Conservation (phyloP, 345 rosid genomes). For the Salix caprea region DNA sequence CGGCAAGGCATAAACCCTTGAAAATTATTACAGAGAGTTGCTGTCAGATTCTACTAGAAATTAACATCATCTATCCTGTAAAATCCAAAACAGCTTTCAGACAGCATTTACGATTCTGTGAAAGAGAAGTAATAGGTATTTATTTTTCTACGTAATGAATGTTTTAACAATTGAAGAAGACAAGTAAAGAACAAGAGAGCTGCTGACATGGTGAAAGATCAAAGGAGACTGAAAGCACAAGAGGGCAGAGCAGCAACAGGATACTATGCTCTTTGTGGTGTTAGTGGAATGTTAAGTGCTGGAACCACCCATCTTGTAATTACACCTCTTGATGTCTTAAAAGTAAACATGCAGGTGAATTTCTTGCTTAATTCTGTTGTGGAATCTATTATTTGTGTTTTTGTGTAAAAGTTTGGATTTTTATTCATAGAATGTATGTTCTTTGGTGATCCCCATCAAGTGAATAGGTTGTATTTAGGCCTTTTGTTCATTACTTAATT, state of each 20-base stretch:
- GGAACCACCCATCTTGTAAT: constrained; percentile 55
- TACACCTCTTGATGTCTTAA: constrained; percentile 67
- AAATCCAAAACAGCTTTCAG: no score
- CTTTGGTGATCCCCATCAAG: no score
- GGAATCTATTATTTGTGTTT: no score
- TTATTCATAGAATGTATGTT: not conserved
- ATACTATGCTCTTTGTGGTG: constrained; percentile 45
- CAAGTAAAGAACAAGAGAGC: not conserved
- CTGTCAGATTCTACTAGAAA: no score
- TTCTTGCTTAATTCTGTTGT: not conserved
- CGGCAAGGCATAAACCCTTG: no score
- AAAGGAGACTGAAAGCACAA: not conserved
- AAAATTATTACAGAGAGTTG: no score
- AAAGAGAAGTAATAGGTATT: no score
- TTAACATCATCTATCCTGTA: no score
- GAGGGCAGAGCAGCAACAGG: constrained; percentile 15
- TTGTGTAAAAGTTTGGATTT: not conserved
- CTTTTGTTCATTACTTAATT: no score
- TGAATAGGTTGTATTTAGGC: no score
- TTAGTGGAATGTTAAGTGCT: constrained; percentile 65
- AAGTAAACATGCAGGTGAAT: constrained; percentile 67
- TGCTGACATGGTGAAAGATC: not conserved
- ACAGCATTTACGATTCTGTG: no score
- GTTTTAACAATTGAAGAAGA: not conserved
- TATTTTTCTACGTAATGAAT: no score